phyloP scores from a whole-genome alignment of 768 basidiomycete species.

The Rhodotorula toruloides region DNA sequence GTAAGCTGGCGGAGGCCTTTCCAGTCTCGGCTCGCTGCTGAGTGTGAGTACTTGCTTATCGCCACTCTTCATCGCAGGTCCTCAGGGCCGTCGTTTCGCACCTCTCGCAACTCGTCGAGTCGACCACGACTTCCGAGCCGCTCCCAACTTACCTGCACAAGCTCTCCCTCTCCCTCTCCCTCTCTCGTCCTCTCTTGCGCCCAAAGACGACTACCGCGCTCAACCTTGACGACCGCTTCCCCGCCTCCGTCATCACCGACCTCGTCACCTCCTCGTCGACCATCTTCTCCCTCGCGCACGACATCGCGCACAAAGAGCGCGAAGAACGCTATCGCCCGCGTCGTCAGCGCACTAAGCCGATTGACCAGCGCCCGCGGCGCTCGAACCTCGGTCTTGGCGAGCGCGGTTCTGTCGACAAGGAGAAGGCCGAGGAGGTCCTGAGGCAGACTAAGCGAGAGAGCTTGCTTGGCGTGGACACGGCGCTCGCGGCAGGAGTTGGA shows the following conservation, averaged over 20 bases:
- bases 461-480: slow-evolving; percentile 4
- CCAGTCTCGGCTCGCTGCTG: neutral
- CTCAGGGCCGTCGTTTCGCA: slow-evolving; percentile 63
- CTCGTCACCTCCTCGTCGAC: slow-evolving; percentile 51
- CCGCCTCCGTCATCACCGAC: slow-evolving; percentile 75
- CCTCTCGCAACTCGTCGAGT: slow-evolving; percentile 50
- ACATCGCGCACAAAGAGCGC: slow-evolving; percentile 13
- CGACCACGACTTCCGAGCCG: slow-evolving; percentile 50
- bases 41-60: slow-evolving; percentile 55
- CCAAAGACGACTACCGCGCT: slow-evolving; percentile 76
- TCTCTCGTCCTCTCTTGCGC: slow-evolving; percentile 74
- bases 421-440: neutral
- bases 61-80: slow-evolving; percentile 70
- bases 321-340: slow-evolving; percentile 37
- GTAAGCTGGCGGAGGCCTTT: no score
- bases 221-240: slow-evolving; percentile 86
- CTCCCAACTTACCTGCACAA: slow-evolving; percentile 80
- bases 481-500: no score
- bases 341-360: slow-evolving; percentile 39
- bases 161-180: slow-evolving; percentile 74
- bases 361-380: slow-evolving; percentile 40
- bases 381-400: slow-evolving; percentile 9
- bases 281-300: slow-evolving; percentile 8
- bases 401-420: neutral
- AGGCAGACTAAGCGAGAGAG: neutral